phyloP scores from a whole-genome alignment of 176 grass and related monocot genomes.

The Rhynchospora breviuscula region DNA sequence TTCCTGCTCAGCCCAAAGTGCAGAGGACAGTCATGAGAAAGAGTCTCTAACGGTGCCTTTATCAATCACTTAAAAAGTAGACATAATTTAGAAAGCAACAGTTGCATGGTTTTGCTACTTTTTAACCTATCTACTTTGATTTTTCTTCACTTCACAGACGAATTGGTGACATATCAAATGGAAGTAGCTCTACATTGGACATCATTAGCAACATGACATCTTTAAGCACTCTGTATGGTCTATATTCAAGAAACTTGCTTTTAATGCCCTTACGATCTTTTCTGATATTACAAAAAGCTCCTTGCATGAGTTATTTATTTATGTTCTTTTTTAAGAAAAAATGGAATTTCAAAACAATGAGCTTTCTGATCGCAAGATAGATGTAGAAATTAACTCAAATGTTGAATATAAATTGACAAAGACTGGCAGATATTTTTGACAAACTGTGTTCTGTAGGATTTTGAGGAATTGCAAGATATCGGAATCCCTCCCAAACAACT shows the following conservation, averaged over 20 bases:
- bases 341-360: neutral
- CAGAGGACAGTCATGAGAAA: neutral
- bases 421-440: neutral
- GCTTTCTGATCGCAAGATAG: neutral
- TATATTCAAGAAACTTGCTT: neutral
- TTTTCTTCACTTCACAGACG: slow-evolving; percentile 31
- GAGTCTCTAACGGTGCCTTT: neutral
- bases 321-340: neutral
- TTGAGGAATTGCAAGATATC: slow-evolving; percentile 85
- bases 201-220: slow-evolving; percentile 63
- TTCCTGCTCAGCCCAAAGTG: neutral
- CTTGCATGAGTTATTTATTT: neutral
- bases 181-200: slow-evolving; percentile 60
- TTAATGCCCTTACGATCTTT: neutral
- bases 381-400: neutral
- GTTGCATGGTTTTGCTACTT: neutral
- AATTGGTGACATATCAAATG: slow-evolving; percentile 73
- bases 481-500: slow-evolving; percentile 44
- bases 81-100: neutral
- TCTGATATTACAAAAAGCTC: too few species aligned
- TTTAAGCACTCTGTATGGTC: slow-evolving; percentile 46
- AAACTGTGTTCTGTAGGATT: slow-evolving; percentile 39
- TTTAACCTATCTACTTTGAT: neutral
- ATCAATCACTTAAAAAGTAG: neutral
- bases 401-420: neutral